Evolutionary conservation across 2,329 filamentous ascomycete genomes (phyloP), one percentile per base, ranked within the genome.

Genomic region (Diaporthe eres): DNA sequence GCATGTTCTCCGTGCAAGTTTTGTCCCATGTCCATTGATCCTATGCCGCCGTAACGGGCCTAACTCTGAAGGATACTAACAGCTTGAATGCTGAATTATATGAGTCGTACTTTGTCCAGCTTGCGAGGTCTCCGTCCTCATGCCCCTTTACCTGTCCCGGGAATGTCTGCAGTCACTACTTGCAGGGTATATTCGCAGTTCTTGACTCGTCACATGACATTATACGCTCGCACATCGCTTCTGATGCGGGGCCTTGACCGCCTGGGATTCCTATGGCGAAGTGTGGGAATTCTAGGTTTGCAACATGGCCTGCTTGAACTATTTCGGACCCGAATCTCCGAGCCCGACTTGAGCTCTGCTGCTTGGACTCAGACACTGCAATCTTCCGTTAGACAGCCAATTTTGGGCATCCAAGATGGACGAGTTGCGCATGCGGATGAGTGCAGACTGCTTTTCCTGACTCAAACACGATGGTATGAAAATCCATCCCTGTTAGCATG

Each of bases 321-420:
- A 4, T 67, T 67, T 25, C 61, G 61, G 10, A 6, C 9, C 10
- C 7, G 28, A 4, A 37, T 37, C 10, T n/a, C 42, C 2, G 28
- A 67, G 19, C 19, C 61, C 28, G 42, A 51, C 25, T 7, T 65
- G 3, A 42, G 51, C 44, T 67, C 61, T 25, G 28, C 61, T 51
- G 28, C 61, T 22, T 67, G 61, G 61, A 67, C 44, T 8, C 61
- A 51, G 28, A 67, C 61, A 22, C 61, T 67, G 61, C 61, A 67
- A 22, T 51, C 42, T 5, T 67, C 37, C 12, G 25, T 67, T 12
- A 44, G 51, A 37, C 9, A 67, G 61, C 28, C 44, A 10, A 44
- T 67, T 22, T 51, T 17, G 44, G 61, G 61, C 19, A 17, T 67
- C 0, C 61, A 37, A 67, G 37, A 67, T 37, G 61, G 61, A 51